Base-by-base conservation (phyloP, 345 rosid genomes). In the Aurinia saxatilis region DNA sequence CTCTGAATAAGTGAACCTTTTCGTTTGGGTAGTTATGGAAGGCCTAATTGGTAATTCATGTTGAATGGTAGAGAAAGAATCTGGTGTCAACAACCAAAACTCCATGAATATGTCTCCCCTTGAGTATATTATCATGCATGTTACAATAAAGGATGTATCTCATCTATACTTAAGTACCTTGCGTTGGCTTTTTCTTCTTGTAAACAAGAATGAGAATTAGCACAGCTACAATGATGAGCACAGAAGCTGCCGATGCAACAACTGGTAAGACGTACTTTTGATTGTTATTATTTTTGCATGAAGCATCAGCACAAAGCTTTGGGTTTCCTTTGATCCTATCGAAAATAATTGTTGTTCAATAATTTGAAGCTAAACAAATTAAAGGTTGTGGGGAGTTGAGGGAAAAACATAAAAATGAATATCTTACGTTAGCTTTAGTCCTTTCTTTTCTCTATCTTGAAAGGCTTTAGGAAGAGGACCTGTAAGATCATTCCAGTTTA, bases 391-490 rank as follows among this genome's bases (percentile, higher is more conserved):
- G 41, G 16, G 8, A 58, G 5, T 16, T 11, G 11, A 6, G 9
- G 16, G 2, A 15, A 18, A n/a, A 30, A 7, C 31, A 50, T 10
- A 38, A 39, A 11, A 0, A 2, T 19, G 7, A 30, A 21, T 19
- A 11, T 2, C 36, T 29, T 17, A 81, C 80, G 71, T 70, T 25
- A 78, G 37, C 27, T 60, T 36, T 4, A 78, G 40, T 1, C 60
- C 66, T 19, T 51, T 59, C 5, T 73, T 47, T 14, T 47, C 18
- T 48, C 36, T 79, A 1, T 70, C 73, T 0, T 30, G 9, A 15
- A 82, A 50, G 0, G 2, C 60, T 14, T 19, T 6, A 4, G 84
- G 80, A 37, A 79, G 30, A 14, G 78, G 21, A 46, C 77, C 84
- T 19, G 44, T 15, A 14, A 77, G 75, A 10, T 66, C 19, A 40